Conservation (phyloP, 495 filamentous ascomycete species). For the Lasiosphaeriaceae sp. region DNA sequence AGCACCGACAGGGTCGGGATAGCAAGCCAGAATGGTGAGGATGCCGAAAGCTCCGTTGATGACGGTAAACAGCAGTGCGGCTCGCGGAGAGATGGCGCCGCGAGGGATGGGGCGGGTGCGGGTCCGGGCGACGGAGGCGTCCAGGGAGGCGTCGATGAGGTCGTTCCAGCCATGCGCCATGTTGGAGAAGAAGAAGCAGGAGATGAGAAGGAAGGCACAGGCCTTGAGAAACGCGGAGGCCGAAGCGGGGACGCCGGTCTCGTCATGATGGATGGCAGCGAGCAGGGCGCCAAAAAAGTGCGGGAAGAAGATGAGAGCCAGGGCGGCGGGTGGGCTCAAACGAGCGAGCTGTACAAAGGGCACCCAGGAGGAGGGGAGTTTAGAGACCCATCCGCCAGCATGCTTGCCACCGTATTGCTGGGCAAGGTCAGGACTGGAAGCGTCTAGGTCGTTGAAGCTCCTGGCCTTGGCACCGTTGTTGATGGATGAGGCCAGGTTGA, state of each 20-base stretch:
- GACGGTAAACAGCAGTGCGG: constrained; percentile 32
- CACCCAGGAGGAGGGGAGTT: constrained; percentile 28
- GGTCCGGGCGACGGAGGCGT: constrained; percentile 33
- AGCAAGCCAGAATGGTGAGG: constrained; percentile 16
- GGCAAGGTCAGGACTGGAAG: too few species aligned
- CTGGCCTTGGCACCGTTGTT: too few species aligned
- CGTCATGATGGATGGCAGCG: constrained; percentile 24
- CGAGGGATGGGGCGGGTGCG: constrained; percentile 35
- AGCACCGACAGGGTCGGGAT: background rate
- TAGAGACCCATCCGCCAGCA: constrained; percentile 26
- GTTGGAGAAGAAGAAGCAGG: constrained; percentile 41
- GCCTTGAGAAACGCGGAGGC: constrained; percentile 10
- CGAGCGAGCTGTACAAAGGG: constrained; percentile 36
- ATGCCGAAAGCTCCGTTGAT: constrained; percentile 23
- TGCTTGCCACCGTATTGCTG: constrained; percentile 25
- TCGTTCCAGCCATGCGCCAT: constrained; percentile 42
- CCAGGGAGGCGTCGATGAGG: constrained; percentile 38
- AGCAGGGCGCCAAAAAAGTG: constrained; percentile 36
- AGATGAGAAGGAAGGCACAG: constrained; percentile 26
- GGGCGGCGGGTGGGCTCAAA: constrained; percentile 29
- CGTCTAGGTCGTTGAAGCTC: too few species aligned
- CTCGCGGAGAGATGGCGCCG: constrained; percentile 30
- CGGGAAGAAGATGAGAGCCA: constrained; percentile 28
- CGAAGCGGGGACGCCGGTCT: too few species aligned
- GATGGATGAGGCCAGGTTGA: too few species aligned